A percentile compares a stretch with the other conserved stretches of the same genome.
Conservation (phyloP, 2,329 filamentous ascomycete genomes). For the Aureobasidium sp. region DNA sequence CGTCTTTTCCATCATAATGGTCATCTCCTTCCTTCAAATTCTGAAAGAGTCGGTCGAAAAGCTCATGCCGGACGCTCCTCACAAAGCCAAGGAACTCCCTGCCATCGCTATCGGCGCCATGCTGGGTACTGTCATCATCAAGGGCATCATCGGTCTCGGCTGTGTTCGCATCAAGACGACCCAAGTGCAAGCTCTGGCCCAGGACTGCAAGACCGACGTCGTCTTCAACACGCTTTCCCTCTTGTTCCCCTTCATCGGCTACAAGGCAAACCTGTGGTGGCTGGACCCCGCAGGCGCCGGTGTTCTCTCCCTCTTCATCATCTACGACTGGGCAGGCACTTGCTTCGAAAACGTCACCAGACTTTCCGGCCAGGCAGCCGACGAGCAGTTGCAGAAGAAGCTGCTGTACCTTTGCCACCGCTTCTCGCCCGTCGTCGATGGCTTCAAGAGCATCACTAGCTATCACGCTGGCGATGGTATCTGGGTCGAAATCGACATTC, state of each 20-base stretch:
- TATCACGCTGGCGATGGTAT: slow-evolving; percentile 56
- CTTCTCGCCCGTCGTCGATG: slow-evolving; percentile 27
- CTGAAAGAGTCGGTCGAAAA: slow-evolving; percentile 52
- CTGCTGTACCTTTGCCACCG: slow-evolving; percentile 50
- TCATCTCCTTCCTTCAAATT: slow-evolving; percentile 54
- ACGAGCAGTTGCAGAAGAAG: slow-evolving; percentile 44
- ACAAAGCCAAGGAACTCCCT: slow-evolving; percentile 42
- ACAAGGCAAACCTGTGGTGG: slow-evolving; percentile 55
- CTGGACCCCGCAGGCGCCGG: slow-evolving; percentile 55
- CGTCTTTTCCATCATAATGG: slow-evolving; percentile 55
- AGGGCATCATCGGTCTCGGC: slow-evolving; percentile 52
- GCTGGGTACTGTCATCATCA: slow-evolving; percentile 48
- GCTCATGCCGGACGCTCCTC: slow-evolving; percentile 39
- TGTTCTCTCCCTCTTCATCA: slow-evolving; percentile 56
- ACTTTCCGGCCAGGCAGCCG: slow-evolving; percentile 49
- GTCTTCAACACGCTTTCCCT: slow-evolving; percentile 56
- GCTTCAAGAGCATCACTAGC: slow-evolving; percentile 34
- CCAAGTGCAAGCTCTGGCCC: slow-evolving; percentile 53
- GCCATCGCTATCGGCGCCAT: slow-evolving; percentile 49
- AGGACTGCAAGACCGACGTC: slow-evolving; percentile 57
- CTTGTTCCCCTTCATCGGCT: slow-evolving; percentile 53
- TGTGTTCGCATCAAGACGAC: slow-evolving; percentile 53
- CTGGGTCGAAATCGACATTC: slow-evolving; percentile 53
- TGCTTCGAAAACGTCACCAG: slow-evolving; percentile 51
- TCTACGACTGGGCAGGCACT: slow-evolving; percentile 59